Base-by-base conservation (phyloP, 1,284 basidiomycete genomes). In the Ceratobasidium sp. region DNA sequence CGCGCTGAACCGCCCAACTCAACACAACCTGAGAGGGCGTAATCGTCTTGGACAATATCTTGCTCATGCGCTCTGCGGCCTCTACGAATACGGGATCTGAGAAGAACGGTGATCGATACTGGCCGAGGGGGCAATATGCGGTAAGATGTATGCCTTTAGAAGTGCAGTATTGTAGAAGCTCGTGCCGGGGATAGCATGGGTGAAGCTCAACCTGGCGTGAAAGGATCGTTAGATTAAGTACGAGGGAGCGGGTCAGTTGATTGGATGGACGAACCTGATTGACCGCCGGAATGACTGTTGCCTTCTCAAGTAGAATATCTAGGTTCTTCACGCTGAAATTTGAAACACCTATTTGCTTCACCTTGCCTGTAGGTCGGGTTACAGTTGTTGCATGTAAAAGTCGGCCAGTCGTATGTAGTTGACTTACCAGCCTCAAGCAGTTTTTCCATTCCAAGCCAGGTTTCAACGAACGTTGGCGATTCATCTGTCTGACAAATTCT, bases 41-140 rank as follows among this genome's bases (percentile, higher is more conserved):
- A 9, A 87, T 86, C 39, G 89, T 84, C 80, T 86, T 87, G 88
- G 73, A 76, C 20, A 76, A 39, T 5, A 33, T 33, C 13, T 76
- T 67, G 49, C 73, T 67, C 46, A 76, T 44, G 2, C 63, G 61
- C 53, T 87, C 83, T 18, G 90, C 90, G 39, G 92, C 87, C 42
- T 83, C 83, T 55, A 84, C 81, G 64, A 92, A 81, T 44, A 85
- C 85, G 9, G 84, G 81, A 81, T 89, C 87, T 6, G 83, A 81
- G 78, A 87, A 84, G 69, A 89, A 82, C 0, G 87, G 86, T 18
- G 73, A 77, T 77, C 82, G 81, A 55, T 84, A 86, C 49, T 86
- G 86, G 82, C 92, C 92, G 5, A 93, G 84, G 0, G 93, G 93
- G 1, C 89, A 90, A 84, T 94, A 94, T 0, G 91, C 92, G 40